Evolutionary conservation across 495 filamentous ascomycete genomes (phyloP).

Genomic region (Staphylotrichum tortipilum): DNA sequence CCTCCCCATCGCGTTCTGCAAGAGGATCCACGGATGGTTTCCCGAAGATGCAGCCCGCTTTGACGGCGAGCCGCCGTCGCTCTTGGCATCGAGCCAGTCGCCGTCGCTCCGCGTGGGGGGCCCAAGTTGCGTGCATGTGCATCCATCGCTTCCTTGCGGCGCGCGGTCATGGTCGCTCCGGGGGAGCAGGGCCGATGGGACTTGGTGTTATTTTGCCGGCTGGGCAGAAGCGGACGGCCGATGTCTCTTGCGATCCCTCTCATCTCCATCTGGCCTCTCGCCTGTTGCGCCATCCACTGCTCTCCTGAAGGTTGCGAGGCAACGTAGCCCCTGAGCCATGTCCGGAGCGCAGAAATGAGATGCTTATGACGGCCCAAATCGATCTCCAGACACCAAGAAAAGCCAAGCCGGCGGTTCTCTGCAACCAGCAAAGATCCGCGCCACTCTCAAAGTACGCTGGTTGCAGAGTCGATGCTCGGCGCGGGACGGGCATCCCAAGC

Average conservation of each 20-base stretch:
- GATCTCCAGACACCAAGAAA: conserved; percentile 3
- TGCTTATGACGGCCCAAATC: not conserved
- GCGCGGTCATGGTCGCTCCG: no score
- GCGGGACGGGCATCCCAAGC: not conserved
- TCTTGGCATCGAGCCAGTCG: conserved; percentile 5
- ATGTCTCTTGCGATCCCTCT: not conserved
- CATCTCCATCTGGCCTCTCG: not conserved
- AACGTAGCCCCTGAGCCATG: no score
- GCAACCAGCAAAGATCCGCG: conserved; percentile 7
- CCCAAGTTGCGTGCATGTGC: no score
- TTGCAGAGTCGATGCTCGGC: not conserved
- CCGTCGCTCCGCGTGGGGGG: conserved; percentile 1
- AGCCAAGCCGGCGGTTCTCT: conserved; percentile 15
- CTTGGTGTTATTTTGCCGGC: not conserved
- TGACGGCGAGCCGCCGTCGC: not conserved
- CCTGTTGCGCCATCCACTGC: no score
- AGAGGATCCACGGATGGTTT: conserved; percentile 3
- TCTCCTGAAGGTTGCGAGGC: no score
- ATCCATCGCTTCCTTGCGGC: no score
- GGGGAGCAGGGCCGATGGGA: not conserved
- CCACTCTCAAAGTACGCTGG: conserved; percentile 3
- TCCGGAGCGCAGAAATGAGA: not conserved
- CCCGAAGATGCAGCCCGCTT: conserved; percentile 4
- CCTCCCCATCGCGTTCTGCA: not conserved
- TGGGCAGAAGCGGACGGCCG: not conserved